Evolutionary conservation across 2,329 filamentous ascomycete genomes (phyloP), one percentile per base, ranked within the genome.

Genomic region (Talaromyces sp.): DNA sequence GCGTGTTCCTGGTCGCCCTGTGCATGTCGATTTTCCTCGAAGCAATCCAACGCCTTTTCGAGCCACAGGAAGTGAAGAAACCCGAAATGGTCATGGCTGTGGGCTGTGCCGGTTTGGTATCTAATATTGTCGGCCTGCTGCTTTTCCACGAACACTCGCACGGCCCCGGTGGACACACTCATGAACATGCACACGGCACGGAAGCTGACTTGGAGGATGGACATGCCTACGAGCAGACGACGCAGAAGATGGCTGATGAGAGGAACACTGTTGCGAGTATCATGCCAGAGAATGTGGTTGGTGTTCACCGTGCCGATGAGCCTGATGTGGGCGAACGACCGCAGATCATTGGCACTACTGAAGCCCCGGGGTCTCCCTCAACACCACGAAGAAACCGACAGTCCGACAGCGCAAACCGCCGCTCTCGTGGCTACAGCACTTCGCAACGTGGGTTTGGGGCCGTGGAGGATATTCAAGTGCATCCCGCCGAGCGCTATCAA

Each of bases 11-110:
- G 52, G 95, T 99, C 71, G 95, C 95, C 8, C 85, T 99, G 9
- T 99, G 95, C 78, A 83, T 99, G 61, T 96, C 93, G 57, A 99
- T 99, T 76, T 90, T 98, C 71, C 87, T 99, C 69, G 95, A 99
- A 77, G 95, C 95, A 17, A 85, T 97, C 63, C 92, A 93, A 70
- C 89, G 95, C 71, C 90, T 99, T 68, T 84, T 98, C 71, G 92
- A 98, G 70, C 92, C 93, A 8, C 93, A 93, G 70, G 87, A 90
- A 72, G 93, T 99, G 71, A 82, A 82, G 57, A 91, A 96, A 70
- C 93, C 95, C 1, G 84, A 89, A 69, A 83, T 99, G 42, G 92
- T 99, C 66, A 86, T 96, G 62, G 88, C 95, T 65, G 95, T 99
- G 57, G 95, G 95, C 47, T 92, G 84, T 64, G 83, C 91, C 62